phyloP scores from a whole-genome alignment of 306 rosid species.

The Arachis hypogaea region DNA sequence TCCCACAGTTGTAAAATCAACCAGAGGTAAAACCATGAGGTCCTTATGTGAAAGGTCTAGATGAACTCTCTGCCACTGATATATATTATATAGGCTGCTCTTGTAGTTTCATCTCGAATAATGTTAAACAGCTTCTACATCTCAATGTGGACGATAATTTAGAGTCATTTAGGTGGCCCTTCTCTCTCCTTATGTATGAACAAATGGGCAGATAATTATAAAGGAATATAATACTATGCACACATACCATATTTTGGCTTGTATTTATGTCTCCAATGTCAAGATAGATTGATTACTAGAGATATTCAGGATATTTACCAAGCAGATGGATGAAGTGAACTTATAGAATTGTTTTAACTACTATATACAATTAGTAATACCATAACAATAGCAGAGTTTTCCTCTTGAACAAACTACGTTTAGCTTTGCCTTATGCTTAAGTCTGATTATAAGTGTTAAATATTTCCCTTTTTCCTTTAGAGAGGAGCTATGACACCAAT shows the following conservation, averaged over 20 bases:
- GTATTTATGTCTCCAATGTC: not conserved
- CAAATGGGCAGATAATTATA: not conserved
- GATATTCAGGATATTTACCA: not conserved
- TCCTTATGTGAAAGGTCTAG: conserved; percentile 3
- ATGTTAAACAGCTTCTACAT: not conserved
- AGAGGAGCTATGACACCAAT: conserved; percentile 91
- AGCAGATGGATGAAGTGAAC: conserved; percentile 30
- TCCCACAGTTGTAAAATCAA: not conserved
- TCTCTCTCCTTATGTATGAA: not conserved
- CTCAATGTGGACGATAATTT: conserved; percentile 4
- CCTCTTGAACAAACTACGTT: conserved; percentile 8
- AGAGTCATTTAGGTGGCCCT: conserved; percentile 11
- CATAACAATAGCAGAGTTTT: conserved; percentile 8
- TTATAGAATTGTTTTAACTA: not conserved
- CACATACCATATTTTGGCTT: not conserved
- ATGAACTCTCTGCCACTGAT: conserved; percentile 9
- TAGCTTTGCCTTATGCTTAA: conserved; percentile 16
- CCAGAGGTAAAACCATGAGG: conserved; percentile 12
- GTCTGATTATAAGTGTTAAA: conserved; percentile 23
- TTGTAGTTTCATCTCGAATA: not conserved
- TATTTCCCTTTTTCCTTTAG: conserved; percentile 42
- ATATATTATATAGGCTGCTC: not conserved
- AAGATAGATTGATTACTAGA: not conserved
- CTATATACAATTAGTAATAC: conserved; percentile 2
- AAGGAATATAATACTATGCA: conserved; percentile 6